phyloP scores from a whole-genome alignment of 805 yeast species.

The Metschnikowia colocasiae region DNA sequence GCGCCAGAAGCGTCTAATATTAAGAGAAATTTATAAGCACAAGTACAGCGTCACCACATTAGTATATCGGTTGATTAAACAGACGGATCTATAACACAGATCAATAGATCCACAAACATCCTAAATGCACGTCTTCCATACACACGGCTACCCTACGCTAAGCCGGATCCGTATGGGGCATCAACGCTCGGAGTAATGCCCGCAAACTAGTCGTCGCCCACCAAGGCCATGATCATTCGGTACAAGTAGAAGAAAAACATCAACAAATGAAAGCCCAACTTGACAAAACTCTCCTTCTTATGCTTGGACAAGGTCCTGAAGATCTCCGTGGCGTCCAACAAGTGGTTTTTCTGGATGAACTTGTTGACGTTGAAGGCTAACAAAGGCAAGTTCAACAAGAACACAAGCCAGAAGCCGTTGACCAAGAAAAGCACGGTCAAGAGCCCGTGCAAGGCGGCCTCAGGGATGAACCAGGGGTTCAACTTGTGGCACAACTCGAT shows the following conservation, averaged over 20 bases:
- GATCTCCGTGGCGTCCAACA: constrained; percentile 95
- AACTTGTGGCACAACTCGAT: constrained; percentile 92
- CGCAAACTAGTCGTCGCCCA: constrained; percentile 51
- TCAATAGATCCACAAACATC: too few species aligned
- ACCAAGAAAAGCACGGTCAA: constrained; percentile 67
- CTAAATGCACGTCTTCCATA: too few species aligned
- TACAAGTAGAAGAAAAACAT: constrained; percentile 94
- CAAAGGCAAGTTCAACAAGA: constrained; percentile 78
- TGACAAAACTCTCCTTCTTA: constrained; percentile 87
- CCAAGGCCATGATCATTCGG: constrained; percentile 92
- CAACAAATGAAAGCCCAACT: constrained; percentile 84
- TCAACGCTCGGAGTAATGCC: too few species aligned
- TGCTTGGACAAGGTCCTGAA: constrained; percentile 90
- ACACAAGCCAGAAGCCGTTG: constrained; percentile 90
- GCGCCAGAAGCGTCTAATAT: too few species aligned
- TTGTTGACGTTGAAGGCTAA: constrained; percentile 80
- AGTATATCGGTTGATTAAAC: too few species aligned
- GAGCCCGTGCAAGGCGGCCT: constrained; percentile 77
- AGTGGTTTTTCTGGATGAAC: constrained; percentile 72
- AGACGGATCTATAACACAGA: too few species aligned
- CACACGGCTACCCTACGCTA: too few species aligned
- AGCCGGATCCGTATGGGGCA: too few species aligned
- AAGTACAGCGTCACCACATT: too few species aligned
- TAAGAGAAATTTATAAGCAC: too few species aligned
- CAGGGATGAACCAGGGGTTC: constrained; percentile 86